Evolutionary conservation across 208 protist species (phyloP), one percentile per base, ranked within the genome.

Genomic region (Leishmania gerbilli): DNA sequence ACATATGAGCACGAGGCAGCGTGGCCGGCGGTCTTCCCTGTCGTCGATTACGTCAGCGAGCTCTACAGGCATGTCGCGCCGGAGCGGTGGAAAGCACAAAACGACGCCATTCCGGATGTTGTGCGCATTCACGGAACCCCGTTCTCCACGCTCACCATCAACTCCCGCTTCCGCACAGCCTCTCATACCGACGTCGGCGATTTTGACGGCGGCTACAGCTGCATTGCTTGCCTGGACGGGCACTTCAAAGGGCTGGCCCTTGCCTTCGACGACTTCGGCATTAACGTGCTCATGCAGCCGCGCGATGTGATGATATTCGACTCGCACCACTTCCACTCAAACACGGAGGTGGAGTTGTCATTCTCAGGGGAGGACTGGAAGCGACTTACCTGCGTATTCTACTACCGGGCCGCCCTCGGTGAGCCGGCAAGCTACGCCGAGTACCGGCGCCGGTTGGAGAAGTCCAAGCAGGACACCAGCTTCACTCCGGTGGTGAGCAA

Each of bases 251-350:
- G 95, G 34, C 76, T 96, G 15, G 76, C 53, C 21, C 88, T 98
- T 34, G 90, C 91, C 15, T 89, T 98, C 17, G 93, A 96, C 82
- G 74, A 93, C 68, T 95, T 96, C 76, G 75, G 79, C 75, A 87
- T 97, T 21, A 95, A 90, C 67, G 88, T 97, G 24, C 74, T 83
- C 27, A 71, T 98, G 87, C 88, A 92, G 45, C 92, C 94, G 71
- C 76, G 91, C n/a, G 95, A 98, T 79, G 87, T 98, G 17, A 80
- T 98, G 34, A 79, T 98, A 65, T 98, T 98, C 79, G 91, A 98
- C 72, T 95, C 95, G n/a, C 95, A 98, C 87, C 89, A 94, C 84
- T 97, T 94, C 65, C 95, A 98, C 89, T 96, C 92, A 21, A 98
- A 98, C 84, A 98, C 94, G 34, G 94, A 98, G 81, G 78, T 91